Conservation (phyloP, 176 grass and related monocot species). For the Pontederia crassipes region DNA sequence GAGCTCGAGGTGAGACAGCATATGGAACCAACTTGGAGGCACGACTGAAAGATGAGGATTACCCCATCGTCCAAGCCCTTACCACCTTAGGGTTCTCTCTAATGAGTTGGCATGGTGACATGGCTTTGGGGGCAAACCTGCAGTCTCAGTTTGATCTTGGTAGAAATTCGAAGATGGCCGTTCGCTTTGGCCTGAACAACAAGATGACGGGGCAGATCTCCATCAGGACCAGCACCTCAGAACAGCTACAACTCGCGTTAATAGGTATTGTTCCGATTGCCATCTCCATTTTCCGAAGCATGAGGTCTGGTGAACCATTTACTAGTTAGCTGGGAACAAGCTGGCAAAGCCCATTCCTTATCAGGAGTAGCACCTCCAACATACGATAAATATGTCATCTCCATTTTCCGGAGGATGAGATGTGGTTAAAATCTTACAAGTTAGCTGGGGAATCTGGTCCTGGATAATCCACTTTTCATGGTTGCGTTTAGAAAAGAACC, state of each 20-base stretch:
- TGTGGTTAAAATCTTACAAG: too few relatives aligned
- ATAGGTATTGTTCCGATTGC: constrained; percentile 56
- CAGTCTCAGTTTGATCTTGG: constrained; percentile 67
- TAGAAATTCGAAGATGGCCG: constrained; percentile 63
- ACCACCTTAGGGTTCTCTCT: constrained; percentile 71
- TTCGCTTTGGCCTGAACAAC: constrained; percentile 73
- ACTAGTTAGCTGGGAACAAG: constrained; percentile 24
- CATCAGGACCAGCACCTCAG: constrained; percentile 74
- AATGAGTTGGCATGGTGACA: constrained; percentile 61
- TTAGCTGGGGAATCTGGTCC: too few relatives aligned
- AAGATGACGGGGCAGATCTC: constrained; percentile 77
- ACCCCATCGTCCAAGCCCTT: constrained; percentile 55
- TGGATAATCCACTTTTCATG: too few relatives aligned
- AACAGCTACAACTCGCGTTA: constrained; percentile 73
- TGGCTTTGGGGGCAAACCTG: constrained; percentile 76
- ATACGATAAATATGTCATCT: too few relatives aligned
- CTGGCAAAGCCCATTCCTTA: too few relatives aligned
- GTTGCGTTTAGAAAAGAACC: too few relatives aligned
- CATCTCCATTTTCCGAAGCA: constrained; percentile 43
- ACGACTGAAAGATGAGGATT: constrained; percentile 61
- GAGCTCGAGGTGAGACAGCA: constrained; percentile 62
- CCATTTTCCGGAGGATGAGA: too few relatives aligned
- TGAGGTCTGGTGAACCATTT: constrained; percentile 32
- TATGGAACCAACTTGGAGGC: constrained; percentile 81
- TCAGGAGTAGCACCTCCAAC: too few relatives aligned